These are phyloP conservation scores for Trichocomaceae sp. DNA, from an alignment of 2,329 filamentous ascomycete species.

Conservation along the genomic window DNA sequence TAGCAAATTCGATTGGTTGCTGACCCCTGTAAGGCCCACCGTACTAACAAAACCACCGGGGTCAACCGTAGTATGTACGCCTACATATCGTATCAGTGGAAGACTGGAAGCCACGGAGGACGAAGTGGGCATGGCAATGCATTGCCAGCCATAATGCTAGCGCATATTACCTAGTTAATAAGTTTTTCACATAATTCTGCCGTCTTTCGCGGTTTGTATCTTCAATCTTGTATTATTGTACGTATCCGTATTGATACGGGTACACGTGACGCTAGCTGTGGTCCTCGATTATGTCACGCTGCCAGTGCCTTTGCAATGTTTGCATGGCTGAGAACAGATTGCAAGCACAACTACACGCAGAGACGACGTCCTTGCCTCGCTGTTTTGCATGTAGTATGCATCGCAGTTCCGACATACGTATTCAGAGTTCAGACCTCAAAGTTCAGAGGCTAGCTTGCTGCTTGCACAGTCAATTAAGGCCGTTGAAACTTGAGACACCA, in stretches of 20 bases:
- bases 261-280: background rate
- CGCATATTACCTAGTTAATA: background rate
- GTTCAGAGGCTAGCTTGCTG: background rate
- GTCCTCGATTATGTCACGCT: background rate
- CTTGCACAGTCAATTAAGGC: conserved; percentile 5
- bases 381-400: no score
- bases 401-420: background rate
- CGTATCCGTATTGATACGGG: background rate
- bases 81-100: no score
- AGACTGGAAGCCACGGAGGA: no score
- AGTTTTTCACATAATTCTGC: background rate
- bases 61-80: no score
- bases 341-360: no score
- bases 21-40: no score
- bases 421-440: background rate
- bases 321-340: background rate
- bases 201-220: no score
- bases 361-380: background rate
- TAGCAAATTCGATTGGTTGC: no score
- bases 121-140: no score
- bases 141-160: no score
- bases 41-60: no score
- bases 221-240: background rate
- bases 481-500: conserved; percentile 6
- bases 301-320: background rate